Evolutionary conservation across 2,329 filamentous ascomycete species (phyloP).

Genomic region (Sporothrix brasiliensis): DNA sequence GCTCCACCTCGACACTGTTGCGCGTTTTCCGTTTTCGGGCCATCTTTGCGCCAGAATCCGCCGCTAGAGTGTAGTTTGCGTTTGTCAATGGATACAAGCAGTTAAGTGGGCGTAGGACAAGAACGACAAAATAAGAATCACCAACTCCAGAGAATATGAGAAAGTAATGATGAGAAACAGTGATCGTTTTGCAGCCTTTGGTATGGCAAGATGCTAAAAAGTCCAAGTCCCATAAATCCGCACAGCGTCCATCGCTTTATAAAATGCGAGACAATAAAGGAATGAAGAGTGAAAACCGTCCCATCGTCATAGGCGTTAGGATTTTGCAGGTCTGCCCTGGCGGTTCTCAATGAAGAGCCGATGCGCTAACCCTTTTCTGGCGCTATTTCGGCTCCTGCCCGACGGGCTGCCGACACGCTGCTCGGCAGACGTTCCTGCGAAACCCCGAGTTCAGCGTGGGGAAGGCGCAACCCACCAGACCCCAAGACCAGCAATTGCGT

Average conservation of each 20-base stretch:
- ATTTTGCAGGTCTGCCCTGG: background rate
- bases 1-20: background rate
- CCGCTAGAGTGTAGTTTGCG: slow-evolving; percentile 5
- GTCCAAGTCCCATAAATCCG: background rate
- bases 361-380: slow-evolving; percentile 12
- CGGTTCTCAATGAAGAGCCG: background rate
- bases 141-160: background rate
- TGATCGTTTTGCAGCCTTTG: background rate
- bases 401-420: background rate
- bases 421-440: slow-evolving; percentile 32
- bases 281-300: background rate
- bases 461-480: slow-evolving; percentile 1
- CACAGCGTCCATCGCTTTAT: too few relatives aligned
- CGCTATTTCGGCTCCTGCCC: slow-evolving; percentile 17
- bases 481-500: slow-evolving; percentile 11
- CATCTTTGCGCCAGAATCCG: slow-evolving; percentile 26
- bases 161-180: background rate
- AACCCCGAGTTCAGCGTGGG: slow-evolving; percentile 28
- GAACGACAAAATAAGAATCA: background rate
- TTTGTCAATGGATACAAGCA: background rate
- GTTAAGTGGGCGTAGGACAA: background rate
- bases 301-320: slow-evolving; percentile 12
- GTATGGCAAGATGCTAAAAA: background rate
- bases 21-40: slow-evolving; percentile 14
- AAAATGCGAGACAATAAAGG: background rate